Percentiles rank a stretch among this genome's conserved stretches.
Evolutionary conservation across 805 yeast species (phyloP).

Genomic region (Lipomyces starkeyi): DNA sequence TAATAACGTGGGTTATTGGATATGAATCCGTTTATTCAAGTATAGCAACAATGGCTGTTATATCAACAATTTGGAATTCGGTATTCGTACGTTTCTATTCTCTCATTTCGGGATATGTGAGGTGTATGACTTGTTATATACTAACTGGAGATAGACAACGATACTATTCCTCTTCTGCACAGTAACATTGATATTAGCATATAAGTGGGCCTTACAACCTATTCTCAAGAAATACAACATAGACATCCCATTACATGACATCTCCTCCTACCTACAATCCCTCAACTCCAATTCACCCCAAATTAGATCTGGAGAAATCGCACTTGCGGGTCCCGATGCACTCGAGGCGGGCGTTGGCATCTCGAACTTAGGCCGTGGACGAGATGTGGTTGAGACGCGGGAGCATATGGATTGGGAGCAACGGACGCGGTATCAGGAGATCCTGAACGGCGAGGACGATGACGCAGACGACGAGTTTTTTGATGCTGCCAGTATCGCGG

Average conservation of each 20-base stretch:
- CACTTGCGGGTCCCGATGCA: constrained; percentile 6
- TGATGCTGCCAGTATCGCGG: constrained; percentile 10
- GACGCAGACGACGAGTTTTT: constrained; percentile 18
- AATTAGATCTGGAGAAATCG: not conserved
- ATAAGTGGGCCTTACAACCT: constrained; percentile 36
- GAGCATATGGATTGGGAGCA: constrained; percentile 24
- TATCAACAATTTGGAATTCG: constrained; percentile 1
- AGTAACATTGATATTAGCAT: constrained; percentile 19
- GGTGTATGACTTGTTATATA: not conserved
- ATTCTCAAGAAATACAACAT: constrained; percentile 30
- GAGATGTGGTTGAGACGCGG: constrained; percentile 25
- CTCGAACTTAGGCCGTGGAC: constrained; percentile 17
- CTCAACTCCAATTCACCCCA: not conserved
- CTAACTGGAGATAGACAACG: not conserved
- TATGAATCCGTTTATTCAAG: not conserved
- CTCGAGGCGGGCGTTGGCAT: constrained; percentile 30
- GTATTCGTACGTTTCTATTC: not conserved
- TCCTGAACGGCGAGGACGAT: constrained; percentile 9
- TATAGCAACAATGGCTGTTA: not conserved
- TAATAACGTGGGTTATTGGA: not conserved
- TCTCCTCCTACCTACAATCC: constrained; percentile 21
- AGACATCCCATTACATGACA: constrained; percentile 32
- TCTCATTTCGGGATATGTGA: not conserved
- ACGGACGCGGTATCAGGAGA: not conserved
- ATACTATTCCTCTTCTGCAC: constrained; percentile 17